phyloP scores from a whole-genome alignment of 371 early-diverging fungal species.

The Actinomortierella ambigua region DNA sequence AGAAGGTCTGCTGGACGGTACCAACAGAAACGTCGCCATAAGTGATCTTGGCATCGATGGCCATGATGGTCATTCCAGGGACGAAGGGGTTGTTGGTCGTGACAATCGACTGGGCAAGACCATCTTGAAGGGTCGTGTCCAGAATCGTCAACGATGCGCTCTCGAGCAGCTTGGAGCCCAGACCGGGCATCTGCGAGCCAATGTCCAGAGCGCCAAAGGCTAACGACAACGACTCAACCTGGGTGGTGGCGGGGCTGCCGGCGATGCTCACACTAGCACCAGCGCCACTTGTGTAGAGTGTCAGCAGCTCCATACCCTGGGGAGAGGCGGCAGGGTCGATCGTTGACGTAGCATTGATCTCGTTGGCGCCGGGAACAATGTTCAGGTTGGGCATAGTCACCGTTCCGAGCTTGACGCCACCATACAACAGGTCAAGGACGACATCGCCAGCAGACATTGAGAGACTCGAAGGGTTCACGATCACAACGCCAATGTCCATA shows the following conservation, averaged over 20 bases:
- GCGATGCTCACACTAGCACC: constrained; percentile 52
- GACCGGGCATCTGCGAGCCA: constrained; percentile 53
- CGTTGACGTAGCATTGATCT: constrained; percentile 47
- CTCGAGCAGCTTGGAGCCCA: constrained; percentile 50
- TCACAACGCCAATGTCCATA: constrained; percentile 53
- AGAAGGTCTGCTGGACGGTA: constrained; percentile 49
- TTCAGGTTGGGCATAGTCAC: constrained; percentile 52
- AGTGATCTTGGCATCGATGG: constrained; percentile 51
- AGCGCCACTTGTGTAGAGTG: constrained; percentile 56
- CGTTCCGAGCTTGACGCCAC: constrained; percentile 49
- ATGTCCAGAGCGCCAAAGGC: constrained; percentile 53
- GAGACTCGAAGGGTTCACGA: constrained; percentile 59
- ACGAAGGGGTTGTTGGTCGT: constrained; percentile 60
- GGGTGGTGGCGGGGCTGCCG: constrained; percentile 51
- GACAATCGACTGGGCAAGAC: constrained; percentile 52
- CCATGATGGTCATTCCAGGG: constrained; percentile 52
- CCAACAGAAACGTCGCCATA: constrained; percentile 55
- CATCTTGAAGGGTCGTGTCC: constrained; percentile 47
- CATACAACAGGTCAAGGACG: constrained; percentile 49
- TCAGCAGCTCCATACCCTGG: constrained; percentile 55
- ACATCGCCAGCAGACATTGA: constrained; percentile 57
- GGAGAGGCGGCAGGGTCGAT: constrained; percentile 54
- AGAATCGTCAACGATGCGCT: constrained; percentile 51
- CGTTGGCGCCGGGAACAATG: constrained; percentile 53
- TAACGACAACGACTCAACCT: constrained; percentile 51